Percentiles rank a stretch among this genome's conserved stretches.
These are phyloP conservation scores for Iberis pinnata DNA, from an alignment of 345 rosid species.

Conservation along the genomic window DNA sequence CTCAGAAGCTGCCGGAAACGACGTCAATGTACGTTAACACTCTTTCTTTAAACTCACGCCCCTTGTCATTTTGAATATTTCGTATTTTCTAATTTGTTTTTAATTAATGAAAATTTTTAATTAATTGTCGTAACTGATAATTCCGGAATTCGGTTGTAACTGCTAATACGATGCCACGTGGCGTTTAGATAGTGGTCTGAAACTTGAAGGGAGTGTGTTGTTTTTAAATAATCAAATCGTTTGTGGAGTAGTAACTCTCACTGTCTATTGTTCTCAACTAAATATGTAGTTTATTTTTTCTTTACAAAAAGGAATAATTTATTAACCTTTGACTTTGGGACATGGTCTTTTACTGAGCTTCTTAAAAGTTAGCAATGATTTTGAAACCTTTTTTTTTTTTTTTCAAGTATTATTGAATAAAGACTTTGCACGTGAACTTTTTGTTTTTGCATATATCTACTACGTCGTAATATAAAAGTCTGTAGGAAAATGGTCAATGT, in stretches of 20 bases:
- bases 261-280: too few relatives aligned
- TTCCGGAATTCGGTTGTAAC: not conserved
- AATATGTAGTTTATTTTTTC: slow-evolving; percentile 8
- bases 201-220: slow-evolving; percentile 9
- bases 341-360: slow-evolving; percentile 1
- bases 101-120: slow-evolving; percentile 1
- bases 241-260: too few relatives aligned
- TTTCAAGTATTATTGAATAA: not conserved
- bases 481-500: too few relatives aligned
- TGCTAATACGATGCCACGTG: slow-evolving; percentile 17
- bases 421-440: too few relatives aligned
- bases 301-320: not conserved
- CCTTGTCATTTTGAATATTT: slow-evolving; percentile 29
- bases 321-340: slow-evolving; percentile 16
- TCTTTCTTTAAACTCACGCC: slow-evolving; percentile 19
- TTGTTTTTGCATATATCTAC: too few relatives aligned
- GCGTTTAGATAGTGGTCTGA: not conserved
- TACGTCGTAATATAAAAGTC: too few relatives aligned
- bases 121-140: slow-evolving; percentile 5
- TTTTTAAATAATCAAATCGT: slow-evolving; percentile 4
- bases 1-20: slow-evolving; percentile 42
- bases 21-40: slow-evolving; percentile 56
- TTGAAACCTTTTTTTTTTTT: not conserved
- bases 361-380: too few relatives aligned
- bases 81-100: slow-evolving; percentile 5